These are phyloP conservation scores for Stachybotrys chartarum DNA, from an alignment of 2,329 filamentous ascomycete species.

Conservation along the genomic window DNA sequence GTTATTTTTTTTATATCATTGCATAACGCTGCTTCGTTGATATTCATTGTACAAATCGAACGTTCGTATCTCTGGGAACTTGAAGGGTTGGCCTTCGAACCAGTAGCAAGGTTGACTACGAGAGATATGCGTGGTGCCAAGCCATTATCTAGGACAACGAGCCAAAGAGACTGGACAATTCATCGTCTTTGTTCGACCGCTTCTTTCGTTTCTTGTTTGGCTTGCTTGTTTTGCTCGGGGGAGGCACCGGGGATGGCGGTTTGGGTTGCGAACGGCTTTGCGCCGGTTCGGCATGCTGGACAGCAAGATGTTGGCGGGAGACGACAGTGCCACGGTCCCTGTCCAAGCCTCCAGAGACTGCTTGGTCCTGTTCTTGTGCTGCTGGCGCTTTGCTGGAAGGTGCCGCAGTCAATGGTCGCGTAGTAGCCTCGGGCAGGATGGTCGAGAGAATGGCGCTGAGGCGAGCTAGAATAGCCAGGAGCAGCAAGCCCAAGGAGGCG, in stretches of 20 bases:
- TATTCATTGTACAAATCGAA: neutral
- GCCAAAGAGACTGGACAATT: conserved; percentile 67
- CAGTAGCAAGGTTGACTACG: no score
- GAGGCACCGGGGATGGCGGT: neutral
- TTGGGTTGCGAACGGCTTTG: neutral
- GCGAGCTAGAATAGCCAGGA: conserved; percentile 58
- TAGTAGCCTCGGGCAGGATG: conserved; percentile 17
- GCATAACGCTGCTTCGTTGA: conserved; percentile 2
- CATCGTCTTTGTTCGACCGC: conserved; percentile 52
- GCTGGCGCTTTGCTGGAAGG: neutral
- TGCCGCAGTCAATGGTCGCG: neutral
- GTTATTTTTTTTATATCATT: conserved; percentile 11
- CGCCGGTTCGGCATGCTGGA: neutral
- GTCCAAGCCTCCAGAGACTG: neutral
- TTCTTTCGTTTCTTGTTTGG: conserved; percentile 41
- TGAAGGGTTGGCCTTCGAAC: no score
- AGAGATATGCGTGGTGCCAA: no score
- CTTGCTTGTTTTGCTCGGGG: conserved; percentile 21
- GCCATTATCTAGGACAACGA: conserved; percentile 28
- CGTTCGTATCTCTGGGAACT: no score
- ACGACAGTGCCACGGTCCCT: neutral
- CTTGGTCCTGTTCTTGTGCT: neutral
- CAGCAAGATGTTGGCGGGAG: neutral
- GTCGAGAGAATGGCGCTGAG: conserved; percentile 37
- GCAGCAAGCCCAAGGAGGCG: conserved; percentile 61